These are phyloP conservation scores for Acorus calamus DNA, from an alignment of 106 monocot species.

Conservation along the genomic window DNA sequence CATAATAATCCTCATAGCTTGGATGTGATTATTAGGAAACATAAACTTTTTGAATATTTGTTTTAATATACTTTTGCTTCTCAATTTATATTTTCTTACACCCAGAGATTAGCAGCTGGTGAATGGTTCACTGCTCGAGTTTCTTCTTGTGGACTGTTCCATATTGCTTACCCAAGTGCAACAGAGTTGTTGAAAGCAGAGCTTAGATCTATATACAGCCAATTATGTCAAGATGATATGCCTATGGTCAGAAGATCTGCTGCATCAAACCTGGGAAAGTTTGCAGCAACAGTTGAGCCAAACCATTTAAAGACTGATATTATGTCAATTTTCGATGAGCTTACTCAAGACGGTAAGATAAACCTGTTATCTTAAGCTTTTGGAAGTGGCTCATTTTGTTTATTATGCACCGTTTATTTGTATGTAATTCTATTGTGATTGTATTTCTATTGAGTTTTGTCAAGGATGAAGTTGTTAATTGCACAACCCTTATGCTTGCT, in stretches of 20 bases:
- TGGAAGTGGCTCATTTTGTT: too few species aligned
- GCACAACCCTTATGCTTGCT: too few species aligned
- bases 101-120: constrained; percentile 80
- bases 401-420: too few species aligned
- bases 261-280: constrained; percentile 83
- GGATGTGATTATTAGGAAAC: too few species aligned
- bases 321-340: constrained; percentile 81
- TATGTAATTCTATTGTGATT: too few species aligned
- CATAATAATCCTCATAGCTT: too few species aligned
- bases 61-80: too few species aligned
- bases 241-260: constrained; percentile 95
- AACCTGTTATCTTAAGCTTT: too few species aligned
- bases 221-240: constrained; percentile 94
- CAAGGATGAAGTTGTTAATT: too few species aligned
- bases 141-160: constrained; percentile 80
- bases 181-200: constrained; percentile 67
- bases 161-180: constrained; percentile 86
- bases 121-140: constrained; percentile 98
- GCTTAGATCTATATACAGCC: constrained; percentile 64
- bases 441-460: too few species aligned
- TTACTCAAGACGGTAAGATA: constrained; percentile 68
- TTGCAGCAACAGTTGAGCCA: constrained; percentile 74
- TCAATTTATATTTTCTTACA: background rate
- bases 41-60: too few species aligned
- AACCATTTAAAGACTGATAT: constrained; percentile 66